Evolutionary conservation across 345 rosid genomes (phyloP), one percentile per base, ranked within the genome.

Genomic region (Linum lewisii): DNA sequence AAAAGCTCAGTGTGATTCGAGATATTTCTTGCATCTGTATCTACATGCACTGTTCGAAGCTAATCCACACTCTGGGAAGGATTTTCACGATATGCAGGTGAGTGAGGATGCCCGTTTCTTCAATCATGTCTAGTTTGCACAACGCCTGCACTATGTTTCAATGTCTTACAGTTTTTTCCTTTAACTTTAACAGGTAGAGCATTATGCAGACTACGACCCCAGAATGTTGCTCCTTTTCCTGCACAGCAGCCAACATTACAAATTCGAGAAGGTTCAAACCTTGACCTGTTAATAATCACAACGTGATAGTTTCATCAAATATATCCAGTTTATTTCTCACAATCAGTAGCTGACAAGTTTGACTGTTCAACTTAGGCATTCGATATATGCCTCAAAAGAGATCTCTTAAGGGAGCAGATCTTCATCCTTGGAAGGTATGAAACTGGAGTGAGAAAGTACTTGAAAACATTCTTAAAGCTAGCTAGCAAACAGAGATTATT

Each of bases 71-170:
- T 77, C 76, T 47, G 99, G 97, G 72, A 90, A 66, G 74, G 97
- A 90, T 67, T 90, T 75, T 76, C 99, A 90, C 72, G 96, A 90
- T 76, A 84, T 94, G 90, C 99, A 87, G 97, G 99, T 87, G 75
- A 52, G 73, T 3, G n/a, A 60, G 38, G 60, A 25, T 49, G 42
- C 65, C 59, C 0, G 34, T 29, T 29, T 29, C 32, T 29, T 29
- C 34, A 4, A 29, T 29, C 34, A 29, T 29, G 5, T 8, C 34
- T 11, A 11, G 2, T 42, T 42, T 11, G 15, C 47, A 42, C 47
- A 7, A 16, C 47, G 9, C 47, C 15, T 11, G 18, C 18, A 42
- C 47, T 42, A 14, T 42, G 47, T 42, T 1, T 42, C 9, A 4
- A 42, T 11, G 21, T 16, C 3, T 11, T 47, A 50, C 38, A 24